These are phyloP conservation scores for Sugiyamaella boreocaroliniensis DNA, from an alignment of 805 yeast genomes.

Conservation along the genomic window DNA sequence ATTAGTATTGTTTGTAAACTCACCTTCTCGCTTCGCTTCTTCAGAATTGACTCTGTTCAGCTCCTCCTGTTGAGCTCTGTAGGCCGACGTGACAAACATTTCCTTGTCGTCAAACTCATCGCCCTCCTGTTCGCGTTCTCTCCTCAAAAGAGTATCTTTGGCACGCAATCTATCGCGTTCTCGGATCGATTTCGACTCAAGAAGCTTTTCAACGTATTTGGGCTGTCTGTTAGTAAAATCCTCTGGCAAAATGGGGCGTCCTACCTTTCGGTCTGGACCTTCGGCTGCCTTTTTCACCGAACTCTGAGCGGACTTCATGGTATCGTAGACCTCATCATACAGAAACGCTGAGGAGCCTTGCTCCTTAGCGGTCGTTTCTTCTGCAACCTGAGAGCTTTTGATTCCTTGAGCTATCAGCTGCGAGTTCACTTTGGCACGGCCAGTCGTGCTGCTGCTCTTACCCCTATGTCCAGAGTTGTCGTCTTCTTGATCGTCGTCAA, in stretches of 20 bases:
- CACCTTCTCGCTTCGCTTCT: conserved; percentile 9
- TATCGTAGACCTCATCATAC: conserved; percentile 45
- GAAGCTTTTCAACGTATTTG: conserved; percentile 37
- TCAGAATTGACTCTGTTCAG: conserved; percentile 20
- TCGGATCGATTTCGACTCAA: conserved; percentile 41
- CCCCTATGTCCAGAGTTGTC: conserved; percentile 5
- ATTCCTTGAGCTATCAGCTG: conserved; percentile 9
- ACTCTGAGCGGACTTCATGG: conserved; percentile 31
- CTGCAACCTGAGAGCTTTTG: conserved; percentile 5
- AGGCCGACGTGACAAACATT: conserved; percentile 44
- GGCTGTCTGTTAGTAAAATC: conserved; percentile 15
- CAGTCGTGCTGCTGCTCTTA: conserved; percentile 7
- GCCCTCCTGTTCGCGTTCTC: conserved; percentile 37
- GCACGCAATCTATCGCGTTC: conserved; percentile 41
- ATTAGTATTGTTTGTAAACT: neutral
- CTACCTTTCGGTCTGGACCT: conserved; percentile 9
- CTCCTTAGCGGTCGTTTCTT: conserved; percentile 5
- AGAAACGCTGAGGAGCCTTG: conserved; percentile 27
- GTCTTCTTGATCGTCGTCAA: conserved; percentile 6
- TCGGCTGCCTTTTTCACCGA: conserved; percentile 12
- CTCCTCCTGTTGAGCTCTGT: conserved; percentile 36
- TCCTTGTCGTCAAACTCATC: conserved; percentile 36
- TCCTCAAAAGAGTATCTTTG: conserved; percentile 33
- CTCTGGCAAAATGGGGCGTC: neutral
- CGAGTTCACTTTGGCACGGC: conserved; percentile 5